Evolutionary conservation across 179 eudicot species (phyloP), one percentile per base, ranked within the genome.

Genomic region (Carnegiea gigantea): DNA sequence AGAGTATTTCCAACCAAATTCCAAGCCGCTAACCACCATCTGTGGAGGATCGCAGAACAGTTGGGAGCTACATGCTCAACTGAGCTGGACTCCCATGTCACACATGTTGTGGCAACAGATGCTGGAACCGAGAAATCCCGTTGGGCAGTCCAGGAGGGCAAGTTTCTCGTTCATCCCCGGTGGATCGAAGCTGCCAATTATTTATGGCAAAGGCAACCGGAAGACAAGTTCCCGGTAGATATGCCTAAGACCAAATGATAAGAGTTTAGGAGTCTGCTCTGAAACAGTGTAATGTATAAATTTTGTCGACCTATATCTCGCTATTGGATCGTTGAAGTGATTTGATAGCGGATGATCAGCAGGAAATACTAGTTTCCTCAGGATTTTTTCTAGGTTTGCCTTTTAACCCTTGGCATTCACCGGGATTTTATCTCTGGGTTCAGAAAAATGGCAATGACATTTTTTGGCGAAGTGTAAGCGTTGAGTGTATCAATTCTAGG

Each of bases 171-270:
- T 23, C 79, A 86, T 75, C 92, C 93, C 0, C 75, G 80, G 4
- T 95, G 98, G 98, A 82, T 94, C 3, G 97, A 92, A 86, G 94
- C 95, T 68, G 77, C 95, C 7, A 82, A 82, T 46, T 93, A 87
- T 80, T 81, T 89, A 26, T 95, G 99, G 97, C 65, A 80, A 70
- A 91, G 86, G 84, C 93, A 89, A 73, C 91, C 94, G 0, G 98
- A 95, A 82, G 92, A 95, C 57, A 87, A 90, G 23, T 95, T 88
- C 79, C 91, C 97, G 1, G 98, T 75, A 49, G 38, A 75, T 51
- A 62, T 26, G 26, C 40, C 78, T 0, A 75, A 75, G 53, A 44
- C 0, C 33, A 73, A 73, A 73, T 73, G 76, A 72, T 51, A 6
- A 6, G 10, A 43, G 18, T 70, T 36, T 70, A 70, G 23, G 59